Conservation (phyloP, 169 alveolate genomes). For the Theileria luwenshuni region DNA sequence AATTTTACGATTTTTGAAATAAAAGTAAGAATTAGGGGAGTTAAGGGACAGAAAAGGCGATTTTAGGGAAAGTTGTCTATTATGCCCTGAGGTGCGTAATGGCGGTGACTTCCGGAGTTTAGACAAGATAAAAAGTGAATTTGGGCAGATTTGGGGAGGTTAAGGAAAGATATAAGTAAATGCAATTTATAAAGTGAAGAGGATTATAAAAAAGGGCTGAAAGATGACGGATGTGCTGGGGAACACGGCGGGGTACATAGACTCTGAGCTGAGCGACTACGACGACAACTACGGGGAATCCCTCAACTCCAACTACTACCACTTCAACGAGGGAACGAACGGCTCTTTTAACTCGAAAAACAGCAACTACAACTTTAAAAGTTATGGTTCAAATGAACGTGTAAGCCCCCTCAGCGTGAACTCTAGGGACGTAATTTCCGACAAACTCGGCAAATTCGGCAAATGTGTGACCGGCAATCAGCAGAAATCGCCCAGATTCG, state of each 20-base stretch:
- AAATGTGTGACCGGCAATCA: too few species aligned
- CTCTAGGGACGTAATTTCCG: too few species aligned
- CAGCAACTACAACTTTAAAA: too few species aligned
- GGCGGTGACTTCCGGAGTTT: too few species aligned
- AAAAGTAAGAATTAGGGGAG: neutral
- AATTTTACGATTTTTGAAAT: neutral
- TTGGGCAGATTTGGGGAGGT: neutral
- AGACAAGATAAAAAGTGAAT: neutral
- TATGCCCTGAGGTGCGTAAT: too few species aligned
- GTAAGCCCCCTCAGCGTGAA: too few species aligned
- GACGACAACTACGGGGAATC: conserved; percentile 5
- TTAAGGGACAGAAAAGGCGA: too few species aligned
- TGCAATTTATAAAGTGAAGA: neutral
- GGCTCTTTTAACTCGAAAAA: too few species aligned
- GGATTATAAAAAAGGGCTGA: neutral
- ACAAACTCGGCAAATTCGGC: too few species aligned
- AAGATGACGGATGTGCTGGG: conserved; percentile 19
- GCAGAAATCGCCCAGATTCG: conserved; percentile 24
- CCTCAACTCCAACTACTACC: neutral
- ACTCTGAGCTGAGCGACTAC: conserved; percentile 66
- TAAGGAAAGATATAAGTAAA: neutral
- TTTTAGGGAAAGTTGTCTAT: too few species aligned
- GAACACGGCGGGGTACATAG: conserved; percentile 61
- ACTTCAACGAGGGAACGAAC: neutral
- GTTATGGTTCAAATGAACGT: too few species aligned